These are phyloP conservation scores for Scopulariopsis brevicaulis DNA, from an alignment of 2,329 filamentous ascomycete species.

Conservation along the genomic window DNA sequence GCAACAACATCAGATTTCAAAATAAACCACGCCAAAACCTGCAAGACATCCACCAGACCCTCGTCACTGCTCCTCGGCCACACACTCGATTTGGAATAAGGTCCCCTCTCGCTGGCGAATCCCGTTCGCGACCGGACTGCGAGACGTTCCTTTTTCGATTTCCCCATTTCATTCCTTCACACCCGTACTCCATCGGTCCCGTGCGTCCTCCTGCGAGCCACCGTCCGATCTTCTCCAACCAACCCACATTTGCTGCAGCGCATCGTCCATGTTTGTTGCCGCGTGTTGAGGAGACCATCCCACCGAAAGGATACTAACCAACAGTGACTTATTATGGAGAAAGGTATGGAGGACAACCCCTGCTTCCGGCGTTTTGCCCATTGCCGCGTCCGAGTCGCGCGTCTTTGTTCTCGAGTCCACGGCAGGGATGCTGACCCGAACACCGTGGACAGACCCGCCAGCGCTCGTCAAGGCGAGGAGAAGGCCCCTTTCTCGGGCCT, in stretches of 20 bases:
- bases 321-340: conserved; percentile 2
- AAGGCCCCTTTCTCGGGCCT: conserved; percentile 41
- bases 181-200: background rate
- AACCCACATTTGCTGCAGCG: background rate
- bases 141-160: background rate
- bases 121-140: background rate
- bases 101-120: background rate
- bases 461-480: conserved; percentile 29
- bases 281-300: conserved; percentile 5
- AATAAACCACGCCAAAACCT: conserved; percentile 7
- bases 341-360: background rate
- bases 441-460: background rate
- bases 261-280: conserved; percentile 1
- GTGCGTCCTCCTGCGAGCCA: background rate
- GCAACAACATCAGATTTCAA: conserved; percentile 9
- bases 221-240: background rate
- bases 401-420: background rate
- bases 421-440: background rate
- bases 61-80: background rate
- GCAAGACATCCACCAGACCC: conserved; percentile 1
- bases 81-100: background rate
- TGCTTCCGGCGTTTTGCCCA: background rate
- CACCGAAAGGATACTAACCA: conserved; percentile 3
- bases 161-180: background rate
- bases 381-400: background rate